Evolutionary conservation across 257 asterid genomes (phyloP).

Genomic region (Solanum chilense): DNA sequence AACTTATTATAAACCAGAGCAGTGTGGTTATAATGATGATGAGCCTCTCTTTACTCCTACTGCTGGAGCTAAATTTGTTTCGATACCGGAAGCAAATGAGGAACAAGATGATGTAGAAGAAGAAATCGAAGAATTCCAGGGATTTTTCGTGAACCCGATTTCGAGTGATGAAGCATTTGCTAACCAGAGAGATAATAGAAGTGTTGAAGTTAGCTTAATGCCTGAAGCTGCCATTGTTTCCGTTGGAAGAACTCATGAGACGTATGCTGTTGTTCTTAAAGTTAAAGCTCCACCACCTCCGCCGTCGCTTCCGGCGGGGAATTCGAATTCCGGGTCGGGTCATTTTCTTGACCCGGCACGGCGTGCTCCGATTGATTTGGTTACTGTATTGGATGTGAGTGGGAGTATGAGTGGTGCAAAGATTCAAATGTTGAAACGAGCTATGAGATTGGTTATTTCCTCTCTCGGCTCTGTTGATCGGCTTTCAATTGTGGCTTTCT

Average conservation of each 20-base stretch:
- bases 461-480: slow-evolving; percentile 89
- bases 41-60: slow-evolving; percentile 59
- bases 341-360: slow-evolving; percentile 25
- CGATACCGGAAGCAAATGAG: slow-evolving; percentile 20
- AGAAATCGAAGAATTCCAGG: slow-evolving; percentile 58
- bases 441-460: slow-evolving; percentile 77
- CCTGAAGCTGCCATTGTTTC: slow-evolving; percentile 76
- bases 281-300: slow-evolving; percentile 45
- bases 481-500: slow-evolving; percentile 57
- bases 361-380: slow-evolving; percentile 87
- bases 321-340: background rate
- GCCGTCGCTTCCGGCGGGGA: slow-evolving; percentile 8
- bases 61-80: slow-evolving; percentile 20
- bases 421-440: slow-evolving; percentile 83
- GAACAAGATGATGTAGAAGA: slow-evolving; percentile 10
- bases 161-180: slow-evolving; percentile 25
- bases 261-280: slow-evolving; percentile 58
- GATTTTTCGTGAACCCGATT: slow-evolving; percentile 56
- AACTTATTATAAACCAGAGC: background rate
- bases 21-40: slow-evolving; percentile 44
- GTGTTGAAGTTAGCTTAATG: slow-evolving; percentile 37
- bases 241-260: slow-evolving; percentile 37
- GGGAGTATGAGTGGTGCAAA: slow-evolving; percentile 76
- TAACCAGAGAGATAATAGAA: slow-evolving; percentile 1
- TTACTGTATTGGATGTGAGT: slow-evolving; percentile 74